Base-by-base conservation (phyloP, 2,329 filamentous ascomycete species). In the Diaporthe destruens region DNA sequence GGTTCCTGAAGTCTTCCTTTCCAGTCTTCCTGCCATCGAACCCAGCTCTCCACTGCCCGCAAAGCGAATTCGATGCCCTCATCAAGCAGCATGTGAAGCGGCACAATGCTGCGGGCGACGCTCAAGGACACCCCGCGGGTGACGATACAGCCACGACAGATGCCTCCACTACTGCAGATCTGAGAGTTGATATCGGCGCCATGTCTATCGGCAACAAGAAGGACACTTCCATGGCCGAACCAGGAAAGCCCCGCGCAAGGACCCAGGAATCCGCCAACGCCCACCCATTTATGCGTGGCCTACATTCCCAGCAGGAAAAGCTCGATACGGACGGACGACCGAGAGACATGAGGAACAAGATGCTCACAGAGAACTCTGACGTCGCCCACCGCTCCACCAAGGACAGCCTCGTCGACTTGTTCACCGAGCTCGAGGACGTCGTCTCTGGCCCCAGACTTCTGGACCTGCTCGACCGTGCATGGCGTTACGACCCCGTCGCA, bases 311-410 rank as follows among this genome's bases (percentile, higher is more conserved):
- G n/a, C 55, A 76, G 6, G 36, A 47, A 6, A 53, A 39, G 16
- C 61, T 75, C 3, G 44, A 72, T 11, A 29, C 69, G 36, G 59
- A 25, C 18, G 8, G 11, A 11, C 25, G 9, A 8, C 2, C 1
- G 6, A 32, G 34, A 47, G 32, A 79, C 42, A 77, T 80, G 57
- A 77, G 83, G 2, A 85, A 85, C 77, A 85, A 84, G 78, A 86
- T 86, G 79, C 76, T 84, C n/a, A 91, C 88, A 0, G 83, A 87
- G 44, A 90, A 90, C 71, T 76, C 71, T 4, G 88, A 88, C 72
- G 76, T 87, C 2, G 84, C 88, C 7, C 83, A 84, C 74, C 77
- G 81, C 14, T 87, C 86, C 1, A 87, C 86, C 0, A 79, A 80
- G 2, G 80, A 83, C 6, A 71, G 81, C 0, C 79, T 90, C 0